Percentiles rank a stretch among this genome's conserved stretches.
Conservation (phyloP, 1,284 basidiomycete genomes). For the Erythrobasidium hasegawianum region DNA sequence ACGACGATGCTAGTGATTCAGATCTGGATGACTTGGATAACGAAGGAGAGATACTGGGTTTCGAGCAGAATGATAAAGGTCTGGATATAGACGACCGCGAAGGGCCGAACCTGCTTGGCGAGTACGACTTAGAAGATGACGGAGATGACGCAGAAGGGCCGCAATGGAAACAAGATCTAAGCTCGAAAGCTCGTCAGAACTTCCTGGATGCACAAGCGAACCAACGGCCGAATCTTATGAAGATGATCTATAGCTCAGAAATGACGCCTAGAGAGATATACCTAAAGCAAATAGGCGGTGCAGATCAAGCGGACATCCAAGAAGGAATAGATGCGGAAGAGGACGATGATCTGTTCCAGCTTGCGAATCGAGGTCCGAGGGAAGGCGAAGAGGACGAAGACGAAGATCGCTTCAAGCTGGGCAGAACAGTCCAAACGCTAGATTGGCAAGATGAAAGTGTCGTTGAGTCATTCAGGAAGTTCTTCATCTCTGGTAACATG, state of each 20-base stretch:
- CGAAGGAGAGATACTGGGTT: constrained; percentile 19
- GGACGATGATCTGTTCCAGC: constrained; percentile 45
- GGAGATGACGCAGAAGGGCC: constrained; percentile 52
- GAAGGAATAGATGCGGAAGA: constrained; percentile 41
- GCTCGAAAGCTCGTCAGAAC: constrained; percentile 58
- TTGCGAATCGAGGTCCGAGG: constrained; percentile 35
- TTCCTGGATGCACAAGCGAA: constrained; percentile 54
- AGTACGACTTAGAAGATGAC: constrained; percentile 43
- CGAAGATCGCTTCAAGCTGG: constrained; percentile 60
- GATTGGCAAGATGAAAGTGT: constrained; percentile 80
- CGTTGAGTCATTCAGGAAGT: constrained; percentile 75
- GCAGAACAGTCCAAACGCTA: constrained; percentile 55
- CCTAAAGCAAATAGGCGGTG: constrained; percentile 52
- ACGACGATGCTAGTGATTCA: constrained; percentile 41
- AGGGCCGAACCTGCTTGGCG: constrained; percentile 38
- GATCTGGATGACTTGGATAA: constrained; percentile 36
- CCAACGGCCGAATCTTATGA: constrained; percentile 69
- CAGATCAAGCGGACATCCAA: constrained; percentile 46
- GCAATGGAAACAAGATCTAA: constrained; percentile 73
- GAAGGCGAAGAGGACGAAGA: constrained; percentile 44
- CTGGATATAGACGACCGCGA: constrained; percentile 34
- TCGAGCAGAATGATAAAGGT: constrained; percentile 28
- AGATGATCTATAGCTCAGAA: constrained; percentile 73
- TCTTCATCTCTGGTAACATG: constrained; percentile 80
- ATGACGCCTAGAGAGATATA: constrained; percentile 68